Percentiles rank a stretch among this genome's conserved stretches.
Conservation (phyloP, 129 eudicot species). For the Erigeron canadensis region DNA sequence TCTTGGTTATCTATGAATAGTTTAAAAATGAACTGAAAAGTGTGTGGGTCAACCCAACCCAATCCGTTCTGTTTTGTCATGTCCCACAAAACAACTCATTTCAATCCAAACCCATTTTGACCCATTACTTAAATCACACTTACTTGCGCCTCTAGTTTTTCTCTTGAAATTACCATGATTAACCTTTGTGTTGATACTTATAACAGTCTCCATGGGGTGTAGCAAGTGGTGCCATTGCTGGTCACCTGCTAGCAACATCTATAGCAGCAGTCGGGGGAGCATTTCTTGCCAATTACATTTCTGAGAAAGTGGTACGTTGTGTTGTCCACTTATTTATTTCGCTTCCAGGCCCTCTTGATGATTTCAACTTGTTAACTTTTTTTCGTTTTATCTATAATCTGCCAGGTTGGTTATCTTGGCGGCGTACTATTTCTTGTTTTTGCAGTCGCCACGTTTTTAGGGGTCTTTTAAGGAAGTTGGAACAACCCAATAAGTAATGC, state of each 20-base stretch:
- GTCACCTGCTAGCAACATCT: conserved; percentile 83
- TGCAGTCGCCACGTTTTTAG: conserved; percentile 88
- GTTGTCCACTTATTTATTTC: not conserved
- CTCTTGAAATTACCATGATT: not conserved
- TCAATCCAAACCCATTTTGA: not conserved
- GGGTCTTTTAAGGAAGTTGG: conserved; percentile 55
- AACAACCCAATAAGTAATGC: conserved; percentile 13
- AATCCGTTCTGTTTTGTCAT: too few species aligned
- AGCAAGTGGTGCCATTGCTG: conserved; percentile 95
- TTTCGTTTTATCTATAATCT: conserved; percentile 11
- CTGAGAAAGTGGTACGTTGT: conserved; percentile 80
- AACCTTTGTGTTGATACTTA: conserved; percentile 6
- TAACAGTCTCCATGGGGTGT: conserved; percentile 98
- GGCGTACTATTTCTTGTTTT: conserved; percentile 75
- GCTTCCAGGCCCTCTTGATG: not conserved
- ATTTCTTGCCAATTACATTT: conserved; percentile 82
- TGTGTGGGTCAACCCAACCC: not conserved
- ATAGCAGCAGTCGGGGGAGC: conserved; percentile 92
- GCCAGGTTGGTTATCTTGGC: conserved; percentile 89
- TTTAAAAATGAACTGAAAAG: not conserved
- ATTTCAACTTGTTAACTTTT: conserved; percentile 11
- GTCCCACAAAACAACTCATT: not conserved
- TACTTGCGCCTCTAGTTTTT: not conserved
- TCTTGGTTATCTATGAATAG: too few species aligned
- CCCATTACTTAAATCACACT: not conserved